A percentile compares a stretch with the other conserved stretches of the same genome.
These are phyloP conservation scores for Talaromyces amestolkiae DNA, from an alignment of 2,329 filamentous ascomycete genomes.

Conservation along the genomic window DNA sequence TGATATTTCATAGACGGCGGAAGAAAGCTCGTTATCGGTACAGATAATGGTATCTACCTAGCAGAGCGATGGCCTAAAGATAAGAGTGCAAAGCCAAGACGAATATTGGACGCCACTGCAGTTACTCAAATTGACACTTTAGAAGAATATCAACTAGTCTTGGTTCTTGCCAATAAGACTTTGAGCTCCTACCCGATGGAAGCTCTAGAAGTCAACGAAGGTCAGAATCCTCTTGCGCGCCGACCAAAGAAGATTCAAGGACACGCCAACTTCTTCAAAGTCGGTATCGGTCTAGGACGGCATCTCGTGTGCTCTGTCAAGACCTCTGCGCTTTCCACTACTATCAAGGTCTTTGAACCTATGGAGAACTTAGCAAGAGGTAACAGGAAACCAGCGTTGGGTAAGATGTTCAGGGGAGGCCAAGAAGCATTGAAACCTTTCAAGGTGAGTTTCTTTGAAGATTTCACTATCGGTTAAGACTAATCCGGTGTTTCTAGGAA, in stretches of 20 bases:
- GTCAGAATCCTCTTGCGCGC: conserved; percentile 69
- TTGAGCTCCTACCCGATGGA: conserved; percentile 85
- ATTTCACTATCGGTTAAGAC: conserved; percentile 22
- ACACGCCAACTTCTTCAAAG: conserved; percentile 98
- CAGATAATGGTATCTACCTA: conserved; percentile 88
- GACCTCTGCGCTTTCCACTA: conserved; percentile 86
- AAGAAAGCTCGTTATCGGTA: conserved; percentile 89
- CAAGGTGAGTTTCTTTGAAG: conserved; percentile 54
- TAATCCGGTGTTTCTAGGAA: conserved; percentile 53
- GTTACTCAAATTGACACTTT: conserved; percentile 96
- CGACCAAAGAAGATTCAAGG: conserved; percentile 94
- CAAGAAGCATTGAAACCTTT: conserved; percentile 95
- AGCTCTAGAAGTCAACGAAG: conserved; percentile 78
- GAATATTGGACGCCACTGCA: conserved; percentile 78
- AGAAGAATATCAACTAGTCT: conserved; percentile 87
- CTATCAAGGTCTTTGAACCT: conserved; percentile 98
- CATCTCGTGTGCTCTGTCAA: conserved; percentile 97
- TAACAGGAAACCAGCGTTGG: conserved; percentile 92
- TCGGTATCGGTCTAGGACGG: conserved; percentile 87
- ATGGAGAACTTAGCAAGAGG: conserved; percentile 91
- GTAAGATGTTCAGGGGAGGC: conserved; percentile 90
- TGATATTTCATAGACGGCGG: conserved; percentile 69
- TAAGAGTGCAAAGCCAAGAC: conserved; percentile 66
- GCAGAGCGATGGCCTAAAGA: conserved; percentile 89
- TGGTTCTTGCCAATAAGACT: conserved; percentile 91